Base-by-base conservation (phyloP, 352 stramenopile genomes). In the Globisporangium parvum region DNA sequence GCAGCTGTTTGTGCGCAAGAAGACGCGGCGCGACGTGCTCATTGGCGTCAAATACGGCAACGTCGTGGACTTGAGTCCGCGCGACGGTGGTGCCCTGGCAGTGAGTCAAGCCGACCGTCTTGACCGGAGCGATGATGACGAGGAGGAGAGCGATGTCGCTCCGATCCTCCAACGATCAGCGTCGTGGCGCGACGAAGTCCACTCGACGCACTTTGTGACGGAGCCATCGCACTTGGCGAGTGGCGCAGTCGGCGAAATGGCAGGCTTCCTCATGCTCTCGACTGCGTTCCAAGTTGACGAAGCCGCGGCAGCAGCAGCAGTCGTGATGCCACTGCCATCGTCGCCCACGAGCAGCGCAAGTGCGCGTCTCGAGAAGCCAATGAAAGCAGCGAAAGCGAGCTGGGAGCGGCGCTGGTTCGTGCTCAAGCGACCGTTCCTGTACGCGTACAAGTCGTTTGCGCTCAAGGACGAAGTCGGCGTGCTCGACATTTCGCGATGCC, bases 401-500 rank as follows among this genome's bases (percentile, higher is more conserved):
- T 93, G 83, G 78, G 70, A 91, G 24, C 67, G 83, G 0, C 79
- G 83, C 35, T 93, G 80, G 83, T 89, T 93, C 42, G 83, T 93
- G 24, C 60, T 93, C 46, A 86, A 88, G 50, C 69, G 75, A 1
- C 83, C 83, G 23, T 91, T 93, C 53, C 62, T 93, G 31, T 91
- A 90, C 55, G 66, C 60, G 1, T 93, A 89, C 66, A 74, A 84
- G 60, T 84, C 63, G 51, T 88, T 89, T 37, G 77, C 77, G 0
- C 65, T 71, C 17, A 85, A 90, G 42, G 71, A 85, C 14, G 67
- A 87, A 45, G 73, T 80, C 2, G 78, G 83, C 23, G 77, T 91
- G 15, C 69, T 93, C 55, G 83, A 93, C 66, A 65, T 91, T 15
- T 87, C 75, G 3, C 65, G 71, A 24, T 87, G 75, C 24, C 77